These are phyloP conservation scores for Vararia minispora DNA, from an alignment of 768 basidiomycete genomes.

Conservation along the genomic window DNA sequence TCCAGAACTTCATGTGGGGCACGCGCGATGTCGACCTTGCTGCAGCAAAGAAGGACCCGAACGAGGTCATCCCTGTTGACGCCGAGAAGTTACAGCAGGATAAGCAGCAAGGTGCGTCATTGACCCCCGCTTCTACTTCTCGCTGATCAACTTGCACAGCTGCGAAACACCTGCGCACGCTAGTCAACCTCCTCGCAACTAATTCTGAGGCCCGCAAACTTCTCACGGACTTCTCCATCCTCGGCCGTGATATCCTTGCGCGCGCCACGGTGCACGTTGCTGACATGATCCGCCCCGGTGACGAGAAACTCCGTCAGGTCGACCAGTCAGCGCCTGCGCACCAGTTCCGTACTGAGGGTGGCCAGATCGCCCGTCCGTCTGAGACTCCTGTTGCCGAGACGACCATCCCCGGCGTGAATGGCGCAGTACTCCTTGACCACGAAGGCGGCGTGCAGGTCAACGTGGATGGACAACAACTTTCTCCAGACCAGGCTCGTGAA, in stretches of 20 bases:
- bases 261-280: conserved; percentile 64
- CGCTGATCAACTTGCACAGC: conserved; percentile 29
- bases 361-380: conserved; percentile 28
- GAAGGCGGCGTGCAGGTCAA: conserved; percentile 20
- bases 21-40: conserved; percentile 44
- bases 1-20: conserved; percentile 86
- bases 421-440: conserved; percentile 27
- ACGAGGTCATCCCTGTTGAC: conserved; percentile 35
- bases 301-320: conserved; percentile 49
- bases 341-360: conserved; percentile 45
- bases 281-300: conserved; percentile 49
- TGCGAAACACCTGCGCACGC: conserved; percentile 76
- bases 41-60: conserved; percentile 30
- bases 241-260: conserved; percentile 78
- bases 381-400: conserved; percentile 39
- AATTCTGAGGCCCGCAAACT: conserved; percentile 92
- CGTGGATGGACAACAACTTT: too few species aligned
- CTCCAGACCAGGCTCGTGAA: too few species aligned
- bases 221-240: conserved; percentile 61
- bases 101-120: conserved; percentile 43
- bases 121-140: not conserved
- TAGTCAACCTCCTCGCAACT: conserved; percentile 78
- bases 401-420: conserved; percentile 33
- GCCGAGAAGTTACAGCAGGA: conserved; percentile 47
- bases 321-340: conserved; percentile 61